Percentiles rank a stretch among this genome's conserved stretches.
phyloP scores from a whole-genome alignment of 2,329 filamentous ascomycete species.

The Colletotrichum sp. region DNA sequence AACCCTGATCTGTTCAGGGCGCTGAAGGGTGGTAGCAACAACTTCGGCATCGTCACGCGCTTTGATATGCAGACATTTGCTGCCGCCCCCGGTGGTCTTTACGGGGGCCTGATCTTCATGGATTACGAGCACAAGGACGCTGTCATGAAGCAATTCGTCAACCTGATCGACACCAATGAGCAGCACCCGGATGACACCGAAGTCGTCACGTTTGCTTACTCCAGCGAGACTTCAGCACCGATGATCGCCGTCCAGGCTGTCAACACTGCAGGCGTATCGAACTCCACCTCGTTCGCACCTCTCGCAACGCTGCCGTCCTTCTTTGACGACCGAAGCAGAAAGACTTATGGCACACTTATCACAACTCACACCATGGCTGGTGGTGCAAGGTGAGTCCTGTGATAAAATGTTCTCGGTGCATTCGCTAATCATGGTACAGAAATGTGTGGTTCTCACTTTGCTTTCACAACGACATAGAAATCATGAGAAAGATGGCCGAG shows the following conservation, averaged over 20 bases:
- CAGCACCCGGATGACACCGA: background rate
- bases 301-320: background rate
- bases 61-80: constrained; percentile 27
- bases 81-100: background rate
- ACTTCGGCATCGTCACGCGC: constrained; percentile 47
- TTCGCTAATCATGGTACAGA: background rate
- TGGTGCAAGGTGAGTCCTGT: background rate
- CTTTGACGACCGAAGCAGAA: background rate
- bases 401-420: background rate
- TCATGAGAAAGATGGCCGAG: background rate
- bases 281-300: background rate
- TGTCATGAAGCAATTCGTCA: background rate
- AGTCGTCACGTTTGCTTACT: background rate
- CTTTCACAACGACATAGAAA: background rate
- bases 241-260: background rate
- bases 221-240: background rate
- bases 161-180: background rate
- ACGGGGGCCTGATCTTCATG: background rate
- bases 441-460: background rate
- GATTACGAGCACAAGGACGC: background rate
- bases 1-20: constrained; percentile 51
- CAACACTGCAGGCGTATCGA: background rate
- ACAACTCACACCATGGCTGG: background rate
- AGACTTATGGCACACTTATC: background rate
- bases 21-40: constrained; percentile 52